Evolutionary conservation across 768 basidiomycete genomes (phyloP).

Genomic region (Kwoniella sp.): DNA sequence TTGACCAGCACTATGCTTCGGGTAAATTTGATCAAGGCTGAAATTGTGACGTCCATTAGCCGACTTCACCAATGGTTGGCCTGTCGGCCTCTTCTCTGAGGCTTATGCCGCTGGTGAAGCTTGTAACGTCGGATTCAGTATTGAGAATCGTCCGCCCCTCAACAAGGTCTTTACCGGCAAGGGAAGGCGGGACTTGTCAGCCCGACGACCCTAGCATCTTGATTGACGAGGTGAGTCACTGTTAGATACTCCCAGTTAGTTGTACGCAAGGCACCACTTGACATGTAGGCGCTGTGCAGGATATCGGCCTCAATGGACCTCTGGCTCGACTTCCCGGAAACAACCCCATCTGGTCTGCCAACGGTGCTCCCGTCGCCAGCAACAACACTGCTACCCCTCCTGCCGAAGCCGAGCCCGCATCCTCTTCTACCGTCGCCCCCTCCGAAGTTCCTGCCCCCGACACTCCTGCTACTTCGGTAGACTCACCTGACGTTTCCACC

Average conservation of each 20-base stretch:
- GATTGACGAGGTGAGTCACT: conserved; percentile 36
- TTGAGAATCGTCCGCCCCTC: conserved; percentile 32
- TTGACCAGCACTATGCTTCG: too few species aligned
- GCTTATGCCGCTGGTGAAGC: conserved; percentile 24
- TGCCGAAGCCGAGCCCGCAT: background rate
- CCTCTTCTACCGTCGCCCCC: conserved; percentile 4
- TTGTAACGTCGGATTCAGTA: conserved; percentile 30
- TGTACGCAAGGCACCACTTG: too few species aligned
- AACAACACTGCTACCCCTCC: conserved; percentile 2
- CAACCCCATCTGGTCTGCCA: conserved; percentile 19
- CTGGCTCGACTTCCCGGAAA: conserved; percentile 13
- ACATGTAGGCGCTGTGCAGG: conserved; percentile 1
- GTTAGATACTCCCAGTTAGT: too few species aligned
- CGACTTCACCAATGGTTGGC: conserved; percentile 47
- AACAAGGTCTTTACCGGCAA: conserved; percentile 10
- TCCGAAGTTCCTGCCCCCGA: background rate
- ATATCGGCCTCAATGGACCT: conserved; percentile 7
- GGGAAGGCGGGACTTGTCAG: conserved; percentile 21
- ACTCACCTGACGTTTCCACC: background rate
- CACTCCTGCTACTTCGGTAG: background rate
- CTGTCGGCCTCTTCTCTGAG: conserved; percentile 28
- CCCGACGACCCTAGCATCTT: conserved; percentile 23
- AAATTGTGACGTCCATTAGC: too few species aligned
- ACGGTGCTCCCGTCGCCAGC: conserved; percentile 7
- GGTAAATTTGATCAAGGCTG: too few species aligned